Percentiles rank a stretch among this genome's conserved stretches.
Conservation (phyloP, 2,329 filamentous ascomycete species). For the Pseudocercospora cruenta region DNA sequence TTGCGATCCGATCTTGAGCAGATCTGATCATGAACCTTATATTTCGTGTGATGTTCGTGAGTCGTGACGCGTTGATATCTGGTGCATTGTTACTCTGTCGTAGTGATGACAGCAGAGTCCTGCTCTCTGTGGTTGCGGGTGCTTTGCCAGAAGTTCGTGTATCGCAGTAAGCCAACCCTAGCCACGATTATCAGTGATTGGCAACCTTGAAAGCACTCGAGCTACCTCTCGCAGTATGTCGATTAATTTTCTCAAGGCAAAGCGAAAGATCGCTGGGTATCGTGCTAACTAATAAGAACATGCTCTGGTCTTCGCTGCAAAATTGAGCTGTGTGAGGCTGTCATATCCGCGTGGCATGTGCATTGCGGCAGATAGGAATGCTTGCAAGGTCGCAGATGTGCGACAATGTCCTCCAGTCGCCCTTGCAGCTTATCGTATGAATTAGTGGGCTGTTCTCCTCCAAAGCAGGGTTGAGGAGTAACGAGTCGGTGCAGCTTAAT, state of each 20-base stretch:
- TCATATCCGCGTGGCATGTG: not conserved
- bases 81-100: not conserved
- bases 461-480: not conserved
- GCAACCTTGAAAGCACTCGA: not conserved
- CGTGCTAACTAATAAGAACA: constrained; percentile 17
- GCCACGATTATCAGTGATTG: not conserved
- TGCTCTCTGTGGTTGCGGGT: not conserved
- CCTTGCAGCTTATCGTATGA: not conserved
- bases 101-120: constrained; percentile 14
- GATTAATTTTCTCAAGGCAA: not conserved
- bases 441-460: not conserved
- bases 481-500: not conserved
- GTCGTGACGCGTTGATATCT: constrained; percentile 14
- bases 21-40: constrained; percentile 24
- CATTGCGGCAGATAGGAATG: not conserved
- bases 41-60: constrained; percentile 12
- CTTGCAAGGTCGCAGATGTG: not conserved
- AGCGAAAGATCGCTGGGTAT: constrained; percentile 18
- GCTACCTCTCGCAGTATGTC: not conserved
- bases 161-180: not conserved
- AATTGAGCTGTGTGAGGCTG: not conserved
- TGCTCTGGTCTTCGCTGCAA: not conserved
- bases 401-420: not conserved
- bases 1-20: constrained; percentile 20
- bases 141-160: not conserved